phyloP scores from a whole-genome alignment of 192 early-diverging fungal genomes.

The Obelidium mucronatum region DNA sequence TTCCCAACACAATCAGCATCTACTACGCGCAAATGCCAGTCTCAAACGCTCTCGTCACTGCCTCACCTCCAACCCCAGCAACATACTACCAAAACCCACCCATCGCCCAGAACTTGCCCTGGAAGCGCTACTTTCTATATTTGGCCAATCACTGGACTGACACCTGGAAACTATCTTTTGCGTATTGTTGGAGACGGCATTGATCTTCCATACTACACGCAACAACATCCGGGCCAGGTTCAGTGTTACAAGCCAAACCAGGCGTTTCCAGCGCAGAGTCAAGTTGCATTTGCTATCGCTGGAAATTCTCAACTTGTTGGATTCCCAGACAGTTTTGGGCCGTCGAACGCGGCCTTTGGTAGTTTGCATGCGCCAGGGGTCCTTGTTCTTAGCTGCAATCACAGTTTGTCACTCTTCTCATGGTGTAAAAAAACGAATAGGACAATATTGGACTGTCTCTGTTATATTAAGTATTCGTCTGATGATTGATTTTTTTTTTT shows the following conservation, averaged over 20 bases:
- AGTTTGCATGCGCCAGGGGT: no score
- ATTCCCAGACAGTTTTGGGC: constrained; percentile 5
- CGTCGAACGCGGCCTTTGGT: neutral
- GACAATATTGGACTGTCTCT: no score
- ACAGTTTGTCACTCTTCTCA: no score
- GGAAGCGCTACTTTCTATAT: constrained; percentile 1
- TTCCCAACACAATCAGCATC: constrained; percentile 14
- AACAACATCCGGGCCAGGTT: constrained; percentile 5
- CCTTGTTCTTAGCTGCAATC: no score
- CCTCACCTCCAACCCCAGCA: neutral
- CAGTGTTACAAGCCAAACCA: constrained; percentile 20
- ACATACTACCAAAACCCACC: constrained; percentile 8
- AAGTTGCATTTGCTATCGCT: constrained; percentile 7
- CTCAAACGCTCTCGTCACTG: neutral
- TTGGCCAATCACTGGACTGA: constrained; percentile 1
- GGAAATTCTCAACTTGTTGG: constrained; percentile 14
- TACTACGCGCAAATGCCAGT: constrained; percentile 13
- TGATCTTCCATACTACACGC: constrained; percentile 17
- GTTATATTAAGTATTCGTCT: no score
- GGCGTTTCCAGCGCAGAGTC: constrained; percentile 5
- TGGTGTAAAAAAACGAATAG: no score
- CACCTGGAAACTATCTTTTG: constrained; percentile 17
- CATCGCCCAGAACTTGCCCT: constrained; percentile 5
- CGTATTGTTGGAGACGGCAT: constrained; percentile 27
- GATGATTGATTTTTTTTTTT: no score